Conservation (phyloP, 768 basidiomycete genomes). For the Pleurotus pulmonarius region DNA sequence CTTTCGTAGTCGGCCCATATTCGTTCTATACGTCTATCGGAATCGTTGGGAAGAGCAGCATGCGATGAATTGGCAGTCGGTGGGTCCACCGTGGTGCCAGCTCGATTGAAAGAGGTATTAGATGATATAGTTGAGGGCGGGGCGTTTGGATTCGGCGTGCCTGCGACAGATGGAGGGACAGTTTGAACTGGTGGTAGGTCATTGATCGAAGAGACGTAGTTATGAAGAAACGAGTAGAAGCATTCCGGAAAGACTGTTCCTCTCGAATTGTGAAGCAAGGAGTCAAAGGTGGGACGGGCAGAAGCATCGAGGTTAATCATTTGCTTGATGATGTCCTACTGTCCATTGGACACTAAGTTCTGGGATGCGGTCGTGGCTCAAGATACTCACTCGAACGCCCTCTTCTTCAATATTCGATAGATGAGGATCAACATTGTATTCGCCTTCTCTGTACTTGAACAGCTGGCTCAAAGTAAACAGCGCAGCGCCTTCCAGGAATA, state of each 20-base stretch:
- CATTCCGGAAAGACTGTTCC: conserved; percentile 85
- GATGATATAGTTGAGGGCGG: conserved; percentile 30
- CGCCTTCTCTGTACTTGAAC: conserved; percentile 90
- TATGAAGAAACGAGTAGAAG: conserved; percentile 94
- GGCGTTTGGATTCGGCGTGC: conserved; percentile 23
- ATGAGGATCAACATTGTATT: conserved; percentile 69
- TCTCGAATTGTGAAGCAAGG: conserved; percentile 67
- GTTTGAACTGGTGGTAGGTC: conserved; percentile 52
- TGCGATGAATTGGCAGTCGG: conserved; percentile 21
- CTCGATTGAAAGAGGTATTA: conserved; percentile 19
- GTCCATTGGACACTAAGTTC: conserved; percentile 9
- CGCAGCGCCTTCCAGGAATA: conserved; percentile 92
- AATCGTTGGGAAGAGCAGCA: conserved; percentile 65
- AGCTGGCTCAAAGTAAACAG: conserved; percentile 93
- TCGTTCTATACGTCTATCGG: conserved; percentile 80
- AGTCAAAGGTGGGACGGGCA: conserved; percentile 78
- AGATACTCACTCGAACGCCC: conserved; percentile 69
- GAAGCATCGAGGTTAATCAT: conserved; percentile 86
- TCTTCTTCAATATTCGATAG: conserved; percentile 76
- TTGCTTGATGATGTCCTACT: conserved; percentile 78
- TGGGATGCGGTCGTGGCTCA: background rate
- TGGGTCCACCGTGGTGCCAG: conserved; percentile 23
- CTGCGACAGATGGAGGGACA: conserved; percentile 27
- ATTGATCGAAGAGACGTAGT: conserved; percentile 79
- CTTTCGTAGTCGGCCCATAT: conserved; percentile 87